Base-by-base conservation (phyloP, 345 rosid species). In the Pugionium dolabratum region DNA sequence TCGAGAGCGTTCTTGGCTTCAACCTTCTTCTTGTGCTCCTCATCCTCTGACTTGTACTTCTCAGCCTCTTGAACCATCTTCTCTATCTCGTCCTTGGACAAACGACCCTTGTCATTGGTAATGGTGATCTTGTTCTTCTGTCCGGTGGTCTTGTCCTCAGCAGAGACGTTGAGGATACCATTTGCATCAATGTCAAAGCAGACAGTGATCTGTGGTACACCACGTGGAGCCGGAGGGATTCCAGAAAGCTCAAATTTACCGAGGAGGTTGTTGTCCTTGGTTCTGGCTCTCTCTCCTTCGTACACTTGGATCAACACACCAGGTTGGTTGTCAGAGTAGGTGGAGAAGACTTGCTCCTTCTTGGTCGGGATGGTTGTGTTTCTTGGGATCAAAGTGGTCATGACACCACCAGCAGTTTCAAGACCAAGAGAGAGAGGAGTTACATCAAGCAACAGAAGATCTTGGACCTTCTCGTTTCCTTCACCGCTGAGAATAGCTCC, bases 21-120 rank as follows among this genome's bases (percentile, higher is more conserved):
- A 1, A 83, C 88, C 81, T 84, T 86, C 83, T 85, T 87, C 74
- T 83, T 85, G 81, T 85, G 90, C 64, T 87, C 95, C 54, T 87
- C 87, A 1, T 85, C 95, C 46, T 85, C 95, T 79, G 79, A 51
- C 69, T 81, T 79, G 78, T 79, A 81, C 44, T 79, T 79, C 76
- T 83, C 82, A 0, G 84, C 86, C 18, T 84, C 84, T 49, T 79
- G 77, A 0, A 82, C 83, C 86, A 79, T 82, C 78, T 81, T 81
- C 60, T 84, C 79, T 29, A 77, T 79, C 57, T 79, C 84, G 1
- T 84, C 84, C 67, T 83, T 81, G 1, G 85, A 79, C 0, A 81
- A 54, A n/a, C 82, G 77, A 25, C 84, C 87, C 50, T 84, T 84
- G 76, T 78, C 81, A 1, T 78, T 81, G 0, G 83, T 82, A 31